Percentiles rank a stretch among this genome's conserved stretches.
Conservation (phyloP, 2,329 filamentous ascomycete genomes). For the Paecilomyces sp. region DNA sequence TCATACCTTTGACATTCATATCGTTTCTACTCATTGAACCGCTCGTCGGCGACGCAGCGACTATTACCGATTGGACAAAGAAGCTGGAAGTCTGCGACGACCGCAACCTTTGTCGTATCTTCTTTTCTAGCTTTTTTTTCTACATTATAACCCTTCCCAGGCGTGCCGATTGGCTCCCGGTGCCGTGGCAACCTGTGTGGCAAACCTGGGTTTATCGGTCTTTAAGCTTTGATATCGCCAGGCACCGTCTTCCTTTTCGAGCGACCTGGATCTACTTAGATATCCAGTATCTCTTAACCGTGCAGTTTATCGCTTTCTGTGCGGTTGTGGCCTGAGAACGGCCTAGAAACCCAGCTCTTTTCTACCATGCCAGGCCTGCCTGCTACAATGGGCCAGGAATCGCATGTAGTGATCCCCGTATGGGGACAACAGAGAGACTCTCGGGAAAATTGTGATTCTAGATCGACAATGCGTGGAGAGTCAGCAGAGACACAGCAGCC, state of each 20-base stretch:
- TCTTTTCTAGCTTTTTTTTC: neutral
- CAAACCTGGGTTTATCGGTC: neutral
- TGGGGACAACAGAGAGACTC: neutral
- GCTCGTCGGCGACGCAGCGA: neutral
- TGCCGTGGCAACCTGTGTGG: neutral
- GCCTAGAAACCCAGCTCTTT: neutral
- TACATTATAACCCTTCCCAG: neutral
- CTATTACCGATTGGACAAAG: neutral
- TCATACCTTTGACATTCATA: neutral
- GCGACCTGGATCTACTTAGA: neutral
- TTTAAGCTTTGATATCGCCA: neutral
- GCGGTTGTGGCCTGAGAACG: neutral
- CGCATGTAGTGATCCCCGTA: neutral
- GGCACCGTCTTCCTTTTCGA: neutral
- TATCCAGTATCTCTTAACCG: neutral
- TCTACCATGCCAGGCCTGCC: neutral
- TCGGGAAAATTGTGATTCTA: neutral
- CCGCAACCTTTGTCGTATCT: neutral
- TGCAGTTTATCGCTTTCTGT: neutral
- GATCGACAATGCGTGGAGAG: neutral
- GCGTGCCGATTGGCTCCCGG: neutral
- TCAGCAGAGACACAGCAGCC: neutral
- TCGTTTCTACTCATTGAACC: neutral
- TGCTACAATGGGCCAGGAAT: neutral
- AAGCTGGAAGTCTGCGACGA: neutral